phyloP scores from a whole-genome alignment of 371 early-diverging fungal genomes.

The Coemansia linderi region DNA sequence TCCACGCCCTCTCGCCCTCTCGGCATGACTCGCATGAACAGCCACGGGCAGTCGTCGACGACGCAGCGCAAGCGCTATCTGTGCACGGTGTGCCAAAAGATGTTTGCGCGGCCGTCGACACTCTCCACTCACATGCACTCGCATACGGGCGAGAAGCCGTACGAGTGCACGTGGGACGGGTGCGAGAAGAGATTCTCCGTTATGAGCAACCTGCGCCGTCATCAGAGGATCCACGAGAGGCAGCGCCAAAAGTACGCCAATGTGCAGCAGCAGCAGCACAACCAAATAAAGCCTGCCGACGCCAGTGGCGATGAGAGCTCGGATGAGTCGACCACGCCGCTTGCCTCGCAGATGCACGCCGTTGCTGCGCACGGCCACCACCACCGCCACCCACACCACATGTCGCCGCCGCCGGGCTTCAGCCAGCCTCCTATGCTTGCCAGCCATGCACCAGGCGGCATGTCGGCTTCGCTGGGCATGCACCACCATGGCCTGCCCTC shows the following conservation, averaged over 20 bases:
- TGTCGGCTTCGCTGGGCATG: conserved; percentile 8
- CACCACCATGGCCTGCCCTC: neutral
- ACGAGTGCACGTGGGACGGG: conserved; percentile 56
- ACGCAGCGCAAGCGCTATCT: conserved; percentile 56
- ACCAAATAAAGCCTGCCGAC: neutral
- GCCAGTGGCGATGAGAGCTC: conserved; percentile 17
- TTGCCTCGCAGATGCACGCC: conserved; percentile 24
- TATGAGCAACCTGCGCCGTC: conserved; percentile 56
- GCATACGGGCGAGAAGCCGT: conserved; percentile 69
- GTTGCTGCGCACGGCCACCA: conserved; percentile 7
- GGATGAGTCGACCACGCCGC: conserved; percentile 46
- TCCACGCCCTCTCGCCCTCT: conserved; percentile 34
- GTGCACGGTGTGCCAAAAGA: conserved; percentile 53
- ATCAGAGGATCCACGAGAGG: conserved; percentile 54
- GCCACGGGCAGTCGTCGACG: conserved; percentile 46
- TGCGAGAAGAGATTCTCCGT: conserved; percentile 64
- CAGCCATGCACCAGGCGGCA: neutral
- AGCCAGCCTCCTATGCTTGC: conserved; percentile 8
- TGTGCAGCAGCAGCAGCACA: conserved; percentile 32
- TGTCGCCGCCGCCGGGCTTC: conserved; percentile 27
- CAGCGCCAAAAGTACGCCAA: conserved; percentile 45
- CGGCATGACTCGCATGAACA: conserved; percentile 31
- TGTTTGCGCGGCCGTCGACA: conserved; percentile 56
- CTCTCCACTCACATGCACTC: conserved; percentile 60
- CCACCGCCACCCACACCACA: conserved; percentile 21